These are phyloP conservation scores for Galeopsis tetrahit DNA, from an alignment of 257 asterid species.

Conservation along the genomic window DNA sequence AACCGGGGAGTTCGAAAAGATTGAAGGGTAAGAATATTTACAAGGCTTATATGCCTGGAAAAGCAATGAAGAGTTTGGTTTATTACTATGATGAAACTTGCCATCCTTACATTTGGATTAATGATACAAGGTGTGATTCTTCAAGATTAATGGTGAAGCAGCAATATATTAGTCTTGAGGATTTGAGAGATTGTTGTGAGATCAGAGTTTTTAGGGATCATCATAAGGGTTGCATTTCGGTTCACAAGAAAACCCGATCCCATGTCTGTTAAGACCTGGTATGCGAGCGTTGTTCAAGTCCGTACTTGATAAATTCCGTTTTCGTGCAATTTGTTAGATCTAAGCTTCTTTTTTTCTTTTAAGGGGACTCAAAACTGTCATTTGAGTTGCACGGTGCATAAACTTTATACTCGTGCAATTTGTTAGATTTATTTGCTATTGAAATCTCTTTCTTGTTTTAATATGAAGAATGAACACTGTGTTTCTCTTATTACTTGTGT, in stretches of 20 bases:
- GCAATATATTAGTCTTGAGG: slow-evolving; percentile 82
- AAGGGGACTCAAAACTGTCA: neutral
- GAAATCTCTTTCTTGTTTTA: neutral
- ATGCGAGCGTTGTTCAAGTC: slow-evolving; percentile 3
- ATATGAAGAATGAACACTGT: neutral
- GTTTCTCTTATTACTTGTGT: neutral
- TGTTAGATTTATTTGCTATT: neutral
- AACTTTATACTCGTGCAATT: neutral
- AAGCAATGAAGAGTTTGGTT: slow-evolving; percentile 53
- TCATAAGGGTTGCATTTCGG: slow-evolving; percentile 74
- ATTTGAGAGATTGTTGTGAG: slow-evolving; percentile 81
- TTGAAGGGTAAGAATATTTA: slow-evolving; percentile 74
- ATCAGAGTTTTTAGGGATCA: slow-evolving; percentile 73
- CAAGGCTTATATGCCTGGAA: slow-evolving; percentile 80
- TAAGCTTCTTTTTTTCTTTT: neutral
- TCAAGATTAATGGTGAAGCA: slow-evolving; percentile 91
- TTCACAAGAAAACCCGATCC: slow-evolving; percentile 66
- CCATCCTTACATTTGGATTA: slow-evolving; percentile 92
- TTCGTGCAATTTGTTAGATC: neutral
- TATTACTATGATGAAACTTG: slow-evolving; percentile 86
- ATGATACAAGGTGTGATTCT: slow-evolving; percentile 66
- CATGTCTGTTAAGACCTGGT: slow-evolving; percentile 48
- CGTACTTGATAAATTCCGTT: neutral
- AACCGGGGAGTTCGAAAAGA: slow-evolving; percentile 81
- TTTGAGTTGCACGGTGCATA: neutral